phyloP scores from a whole-genome alignment of 768 basidiomycete genomes.

The Lyophyllum shimeji region DNA sequence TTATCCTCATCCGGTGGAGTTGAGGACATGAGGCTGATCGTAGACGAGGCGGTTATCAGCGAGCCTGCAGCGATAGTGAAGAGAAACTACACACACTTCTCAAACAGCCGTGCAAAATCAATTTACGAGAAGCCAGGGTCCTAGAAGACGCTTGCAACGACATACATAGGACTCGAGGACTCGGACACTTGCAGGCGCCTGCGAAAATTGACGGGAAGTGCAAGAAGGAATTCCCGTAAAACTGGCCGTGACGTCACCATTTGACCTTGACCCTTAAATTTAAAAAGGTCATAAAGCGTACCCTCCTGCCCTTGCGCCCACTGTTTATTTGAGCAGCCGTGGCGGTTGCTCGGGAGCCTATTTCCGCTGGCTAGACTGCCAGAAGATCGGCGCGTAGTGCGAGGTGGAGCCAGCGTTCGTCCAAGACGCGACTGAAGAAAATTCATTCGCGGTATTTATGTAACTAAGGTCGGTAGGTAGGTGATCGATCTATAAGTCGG shows the following conservation, averaged over 20 bases:
- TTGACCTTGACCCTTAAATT: neutral
- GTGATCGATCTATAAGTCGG: too few species aligned
- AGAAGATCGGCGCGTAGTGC: too few species aligned
- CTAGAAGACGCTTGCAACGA: neutral
- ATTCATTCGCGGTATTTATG: too few species aligned
- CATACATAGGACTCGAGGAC: neutral
- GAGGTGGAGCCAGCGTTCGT: too few species aligned
- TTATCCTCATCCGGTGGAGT: conserved; percentile 2
- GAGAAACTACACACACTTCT: neutral
- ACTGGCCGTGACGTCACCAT: neutral
- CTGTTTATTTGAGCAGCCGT: too few species aligned
- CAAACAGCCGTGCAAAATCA: neutral
- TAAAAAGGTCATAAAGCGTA: too few species aligned
- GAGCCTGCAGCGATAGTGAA: neutral
- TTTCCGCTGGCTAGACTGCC: too few species aligned
- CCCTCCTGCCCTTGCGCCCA: too few species aligned
- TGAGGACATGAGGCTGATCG: conserved; percentile 3
- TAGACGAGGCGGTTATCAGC: neutral
- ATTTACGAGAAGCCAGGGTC: neutral
- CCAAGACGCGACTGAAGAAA: too few species aligned
- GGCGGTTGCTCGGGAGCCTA: too few species aligned
- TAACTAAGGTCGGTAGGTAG: too few species aligned
- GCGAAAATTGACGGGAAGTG: neutral
- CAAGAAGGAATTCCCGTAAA: neutral
- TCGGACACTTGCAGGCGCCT: too few species aligned